These are phyloP conservation scores for Parmelia sp. DNA, from an alignment of 495 filamentous ascomycete species.

Conservation along the genomic window DNA sequence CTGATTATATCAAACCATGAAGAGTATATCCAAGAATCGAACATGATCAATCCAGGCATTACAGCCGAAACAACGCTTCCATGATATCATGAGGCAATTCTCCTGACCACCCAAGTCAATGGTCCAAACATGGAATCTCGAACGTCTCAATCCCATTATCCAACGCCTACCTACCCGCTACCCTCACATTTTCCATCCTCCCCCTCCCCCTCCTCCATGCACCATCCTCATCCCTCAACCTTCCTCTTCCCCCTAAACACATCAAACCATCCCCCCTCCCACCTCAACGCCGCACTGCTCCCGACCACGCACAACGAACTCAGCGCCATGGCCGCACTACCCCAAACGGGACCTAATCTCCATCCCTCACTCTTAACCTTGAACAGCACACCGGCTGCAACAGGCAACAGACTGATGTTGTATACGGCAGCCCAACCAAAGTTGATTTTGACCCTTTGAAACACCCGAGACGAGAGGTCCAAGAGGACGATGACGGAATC, in stretches of 20 bases:
- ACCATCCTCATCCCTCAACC: neutral
- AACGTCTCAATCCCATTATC: neutral
- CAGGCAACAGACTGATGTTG: conserved; percentile 69
- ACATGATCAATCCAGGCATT: neutral
- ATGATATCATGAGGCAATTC: neutral
- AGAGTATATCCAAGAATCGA: neutral
- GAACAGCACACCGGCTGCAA: conserved; percentile 74
- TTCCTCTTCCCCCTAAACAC: neutral
- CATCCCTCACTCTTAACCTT: conserved; percentile 40
- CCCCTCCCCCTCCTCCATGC: neutral
- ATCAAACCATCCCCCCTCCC: conserved; percentile 21
- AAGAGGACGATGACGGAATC: conserved; percentile 64
- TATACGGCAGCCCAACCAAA: conserved; percentile 88
- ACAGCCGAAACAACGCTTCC: neutral
- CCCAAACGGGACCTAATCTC: conserved; percentile 75
- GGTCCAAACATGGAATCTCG: neutral
- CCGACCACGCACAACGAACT: conserved; percentile 75
- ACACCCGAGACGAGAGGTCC: conserved; percentile 63
- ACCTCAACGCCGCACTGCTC: conserved; percentile 63
- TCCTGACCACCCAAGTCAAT: too few relatives aligned
- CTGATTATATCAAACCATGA: too few relatives aligned
- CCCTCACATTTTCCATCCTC: neutral
- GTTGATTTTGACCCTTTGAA: conserved; percentile 75
- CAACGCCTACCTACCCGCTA: neutral
- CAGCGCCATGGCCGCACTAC: conserved; percentile 77